These are phyloP conservation scores for Blumeria hordei DNA, from an alignment of 2,329 filamentous ascomycete genomes.

Conservation along the genomic window DNA sequence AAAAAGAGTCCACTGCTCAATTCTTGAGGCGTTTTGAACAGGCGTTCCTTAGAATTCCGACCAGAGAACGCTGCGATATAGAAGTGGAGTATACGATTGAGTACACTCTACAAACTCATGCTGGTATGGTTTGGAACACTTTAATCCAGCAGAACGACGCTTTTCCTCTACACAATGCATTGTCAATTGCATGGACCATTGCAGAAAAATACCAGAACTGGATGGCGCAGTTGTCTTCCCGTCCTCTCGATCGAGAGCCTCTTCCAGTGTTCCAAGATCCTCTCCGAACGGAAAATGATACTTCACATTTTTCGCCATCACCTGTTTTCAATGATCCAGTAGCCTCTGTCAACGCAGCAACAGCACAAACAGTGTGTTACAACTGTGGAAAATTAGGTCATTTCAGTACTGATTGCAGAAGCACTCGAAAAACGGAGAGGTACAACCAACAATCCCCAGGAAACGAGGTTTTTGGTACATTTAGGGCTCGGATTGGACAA, in stretches of 20 bases:
- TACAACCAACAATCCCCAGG: background rate
- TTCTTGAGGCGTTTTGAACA: slow-evolving; percentile 1
- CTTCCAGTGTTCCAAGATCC: background rate
- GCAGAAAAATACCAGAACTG: background rate
- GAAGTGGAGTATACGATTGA: background rate
- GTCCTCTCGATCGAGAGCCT: background rate
- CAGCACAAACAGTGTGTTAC: background rate
- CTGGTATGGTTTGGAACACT: slow-evolving; percentile 1
- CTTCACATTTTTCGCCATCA: background rate
- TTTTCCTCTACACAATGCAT: background rate
- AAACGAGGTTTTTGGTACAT: background rate
- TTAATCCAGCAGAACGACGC: background rate
- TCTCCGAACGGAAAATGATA: background rate
- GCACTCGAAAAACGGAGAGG: background rate
- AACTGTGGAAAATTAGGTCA: background rate
- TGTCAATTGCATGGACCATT: background rate
- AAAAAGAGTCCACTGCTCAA: background rate
- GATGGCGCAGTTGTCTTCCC: background rate
- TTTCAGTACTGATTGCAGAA: background rate
- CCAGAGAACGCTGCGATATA: background rate
- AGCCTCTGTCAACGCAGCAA: background rate
- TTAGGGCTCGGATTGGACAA: background rate
- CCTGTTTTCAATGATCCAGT: slow-evolving; percentile 1
- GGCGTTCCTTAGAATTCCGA: background rate
- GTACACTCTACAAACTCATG: background rate